Base-by-base conservation (phyloP, 2,329 filamentous ascomycete genomes). In the Ascochyta fabae region DNA sequence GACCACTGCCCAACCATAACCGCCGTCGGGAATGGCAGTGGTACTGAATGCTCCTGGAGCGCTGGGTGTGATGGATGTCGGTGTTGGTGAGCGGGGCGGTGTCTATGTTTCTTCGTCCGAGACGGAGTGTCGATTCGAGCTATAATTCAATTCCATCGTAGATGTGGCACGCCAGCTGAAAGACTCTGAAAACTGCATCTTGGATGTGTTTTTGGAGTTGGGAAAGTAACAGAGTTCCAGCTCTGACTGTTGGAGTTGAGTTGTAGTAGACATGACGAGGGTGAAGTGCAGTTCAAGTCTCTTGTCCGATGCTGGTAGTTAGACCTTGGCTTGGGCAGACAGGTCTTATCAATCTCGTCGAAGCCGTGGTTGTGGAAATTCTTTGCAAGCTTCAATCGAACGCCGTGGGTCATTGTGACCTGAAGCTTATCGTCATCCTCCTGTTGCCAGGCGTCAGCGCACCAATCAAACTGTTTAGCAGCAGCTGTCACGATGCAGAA, bases 1-100 rank as follows among this genome's bases (percentile, higher is more conserved):
- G 22, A 87, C 81, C 4, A 86, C 75, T 7, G 79, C 75, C 83
- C 83, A 86, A 54, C 82, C 83, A 62, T 84, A 84, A 24, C 82
- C 83, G 19, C 83, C 83, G 44, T 85, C 82, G 0, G 83, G 83
- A 1, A 70, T 62, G n/a, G 61, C 65, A 7, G 62, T 65, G 3
- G 62, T 65, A 16, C 53, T 52, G 44, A 52, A 56, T 12, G 38
- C 43, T 33, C 36, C 53, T n/a, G 47, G 43, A 4, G 16, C 29
- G 16, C 42, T 31, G 22, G 13, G 39, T 3, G 12, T 9, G 27
- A 41, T 22, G 31, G 27, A n/a, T 19, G n/a, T 42, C 8, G 41
- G 42, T 8, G 40, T 49, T 3, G 45, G 40, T 23, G 52, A 49
- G 16, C 52, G 34, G 7, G 52, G 52, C n/a, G 41, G 46, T 12